Evolutionary conservation across 2,329 filamentous ascomycete genomes (phyloP).

Genomic region (Fusarium praegraminearum): DNA sequence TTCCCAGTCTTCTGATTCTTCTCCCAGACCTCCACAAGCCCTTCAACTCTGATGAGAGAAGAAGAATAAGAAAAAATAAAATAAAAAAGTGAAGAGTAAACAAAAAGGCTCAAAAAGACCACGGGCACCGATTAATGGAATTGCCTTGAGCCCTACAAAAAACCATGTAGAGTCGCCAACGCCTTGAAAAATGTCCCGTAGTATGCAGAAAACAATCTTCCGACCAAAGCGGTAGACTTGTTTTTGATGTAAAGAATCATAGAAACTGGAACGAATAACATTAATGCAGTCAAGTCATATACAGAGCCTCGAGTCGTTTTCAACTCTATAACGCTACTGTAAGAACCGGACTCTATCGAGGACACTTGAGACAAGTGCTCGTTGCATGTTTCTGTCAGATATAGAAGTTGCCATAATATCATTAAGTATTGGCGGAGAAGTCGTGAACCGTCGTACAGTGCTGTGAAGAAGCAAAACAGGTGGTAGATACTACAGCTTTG

Average conservation of each 20-base stretch:
- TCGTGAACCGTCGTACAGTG: constrained; percentile 23
- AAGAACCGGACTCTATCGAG: background rate
- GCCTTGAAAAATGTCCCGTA: constrained; percentile 10
- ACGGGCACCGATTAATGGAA: constrained; percentile 11
- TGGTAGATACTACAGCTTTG: background rate
- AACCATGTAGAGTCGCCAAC: background rate
- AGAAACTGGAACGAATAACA: constrained; percentile 3
- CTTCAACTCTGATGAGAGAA: constrained; percentile 1
- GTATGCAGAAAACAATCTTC: constrained; percentile 28
- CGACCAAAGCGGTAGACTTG: constrained; percentile 25
- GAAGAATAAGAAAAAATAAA: background rate
- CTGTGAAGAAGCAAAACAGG: constrained; percentile 7
- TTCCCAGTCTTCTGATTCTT: constrained; percentile 27
- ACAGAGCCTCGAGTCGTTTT: background rate
- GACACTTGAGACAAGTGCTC: background rate
- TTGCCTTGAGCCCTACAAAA: background rate
- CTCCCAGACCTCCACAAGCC: constrained; percentile 3
- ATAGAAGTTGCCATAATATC: constrained; percentile 25
- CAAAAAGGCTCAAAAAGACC: constrained; percentile 19
- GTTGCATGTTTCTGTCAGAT: constrained; percentile 21
- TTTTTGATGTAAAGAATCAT: constrained; percentile 16
- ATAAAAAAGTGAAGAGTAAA: constrained; percentile 1
- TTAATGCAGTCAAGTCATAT: background rate
- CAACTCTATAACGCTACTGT: background rate
- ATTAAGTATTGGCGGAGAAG: constrained; percentile 34